These are phyloP conservation scores for Hypoxylon subgilvum DNA, from an alignment of 495 filamentous ascomycete genomes.

Conservation along the genomic window DNA sequence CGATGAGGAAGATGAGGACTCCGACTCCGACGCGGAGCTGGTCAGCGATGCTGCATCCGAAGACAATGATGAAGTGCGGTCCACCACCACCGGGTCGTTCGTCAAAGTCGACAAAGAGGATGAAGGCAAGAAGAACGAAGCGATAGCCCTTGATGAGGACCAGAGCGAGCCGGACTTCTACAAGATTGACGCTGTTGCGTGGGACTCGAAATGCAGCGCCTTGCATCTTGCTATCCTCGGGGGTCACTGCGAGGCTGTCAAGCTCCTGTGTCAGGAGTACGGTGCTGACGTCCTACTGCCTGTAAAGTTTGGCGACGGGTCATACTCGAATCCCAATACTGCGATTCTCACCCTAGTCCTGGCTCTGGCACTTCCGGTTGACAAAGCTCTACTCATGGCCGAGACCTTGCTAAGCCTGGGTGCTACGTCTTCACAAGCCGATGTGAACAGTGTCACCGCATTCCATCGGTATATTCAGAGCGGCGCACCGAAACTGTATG, in stretches of 20 bases:
- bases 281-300: constrained; percentile 76
- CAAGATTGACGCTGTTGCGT: constrained; percentile 74
- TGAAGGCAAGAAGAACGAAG: constrained; percentile 41
- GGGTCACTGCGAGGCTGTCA: constrained; percentile 70
- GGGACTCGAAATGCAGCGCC: constrained; percentile 74
- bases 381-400: constrained; percentile 66
- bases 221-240: constrained; percentile 78
- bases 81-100: constrained; percentile 67
- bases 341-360: constrained; percentile 72
- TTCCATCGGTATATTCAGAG: constrained; percentile 63
- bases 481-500: constrained; percentile 58
- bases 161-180: constrained; percentile 76
- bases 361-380: constrained; percentile 60
- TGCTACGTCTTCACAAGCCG: constrained; percentile 74
- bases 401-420: constrained; percentile 69
- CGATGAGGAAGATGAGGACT: too few relatives aligned
- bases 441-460: constrained; percentile 62
- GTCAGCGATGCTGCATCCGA: constrained; percentile 44
- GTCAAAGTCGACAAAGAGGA: constrained; percentile 64
- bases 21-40: constrained; percentile 48
- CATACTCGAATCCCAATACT: constrained; percentile 51
- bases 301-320: constrained; percentile 61
- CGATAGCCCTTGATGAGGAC: constrained; percentile 54
- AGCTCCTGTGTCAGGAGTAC: constrained; percentile 71
- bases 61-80: constrained; percentile 49